Conservation (phyloP, 208 protist species). For the Wallacemonas rigidus region DNA sequence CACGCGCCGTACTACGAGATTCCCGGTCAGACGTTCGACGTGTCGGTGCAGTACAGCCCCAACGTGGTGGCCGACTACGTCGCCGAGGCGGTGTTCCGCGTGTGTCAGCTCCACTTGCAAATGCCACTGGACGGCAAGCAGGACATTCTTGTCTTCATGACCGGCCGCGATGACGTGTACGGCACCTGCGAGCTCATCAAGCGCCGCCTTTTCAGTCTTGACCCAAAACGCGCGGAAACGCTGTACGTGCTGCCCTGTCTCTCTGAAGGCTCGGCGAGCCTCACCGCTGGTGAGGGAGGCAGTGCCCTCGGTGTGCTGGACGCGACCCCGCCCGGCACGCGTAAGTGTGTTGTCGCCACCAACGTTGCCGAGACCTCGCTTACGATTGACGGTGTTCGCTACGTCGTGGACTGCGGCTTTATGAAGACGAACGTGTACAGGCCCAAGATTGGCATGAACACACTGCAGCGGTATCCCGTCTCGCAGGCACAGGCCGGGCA, state of each 20-base stretch:
- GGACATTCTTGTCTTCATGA: conserved; percentile 99
- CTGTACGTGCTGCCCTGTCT: conserved; percentile 89
- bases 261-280: conserved; percentile 93
- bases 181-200: conserved; percentile 80
- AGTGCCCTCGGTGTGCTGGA: conserved; percentile 94
- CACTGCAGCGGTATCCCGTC: conserved; percentile 95
- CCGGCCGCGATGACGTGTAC: conserved; percentile 98
- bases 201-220: conserved; percentile 90
- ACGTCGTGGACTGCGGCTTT: conserved; percentile 97
- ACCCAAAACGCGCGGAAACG: conserved; percentile 92
- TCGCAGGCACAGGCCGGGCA: conserved; percentile 98
- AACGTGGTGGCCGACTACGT: conserved; percentile 81
- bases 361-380: conserved; percentile 99
- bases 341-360: conserved; percentile 99
- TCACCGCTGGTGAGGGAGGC: conserved; percentile 42
- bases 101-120: conserved; percentile 87
- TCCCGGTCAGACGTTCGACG: conserved; percentile 95
- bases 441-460: conserved; percentile 96
- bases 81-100: conserved; percentile 76
- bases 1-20: conserved; percentile 96
- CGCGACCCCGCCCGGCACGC: conserved; percentile 80
- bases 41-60: conserved; percentile 80
- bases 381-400: conserved; percentile 97
- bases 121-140: conserved; percentile 80
- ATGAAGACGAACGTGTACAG: conserved; percentile 99